A percentile compares a stretch with the other conserved stretches of the same genome.
phyloP scores from a whole-genome alignment of 148 eudicot genomes.

The Heliosperma pusillum region DNA sequence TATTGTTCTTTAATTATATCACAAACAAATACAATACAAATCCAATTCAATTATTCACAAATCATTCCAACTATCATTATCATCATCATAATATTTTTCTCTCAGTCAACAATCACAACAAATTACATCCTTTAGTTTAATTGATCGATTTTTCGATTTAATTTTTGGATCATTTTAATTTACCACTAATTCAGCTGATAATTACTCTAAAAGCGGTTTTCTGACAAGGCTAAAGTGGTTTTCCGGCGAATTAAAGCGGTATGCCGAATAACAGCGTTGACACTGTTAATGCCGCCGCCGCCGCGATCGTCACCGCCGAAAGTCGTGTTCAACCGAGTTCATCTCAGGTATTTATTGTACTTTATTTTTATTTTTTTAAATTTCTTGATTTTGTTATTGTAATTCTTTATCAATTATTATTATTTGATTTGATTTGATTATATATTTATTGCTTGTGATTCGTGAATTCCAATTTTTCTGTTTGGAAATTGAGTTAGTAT shows the following conservation, averaged over 20 bases:
- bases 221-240: not conserved
- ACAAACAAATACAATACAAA: too few species aligned
- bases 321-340: slow-evolving; percentile 62
- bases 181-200: not conserved
- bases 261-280: slow-evolving; percentile 49
- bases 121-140: not conserved
- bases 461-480: too few species aligned
- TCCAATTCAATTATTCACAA: slow-evolving; percentile 20
- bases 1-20: not conserved
- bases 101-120: not conserved
- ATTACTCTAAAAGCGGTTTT: not conserved
- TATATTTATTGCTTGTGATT: too few species aligned
- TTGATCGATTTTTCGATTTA: not conserved
- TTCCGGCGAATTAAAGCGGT: slow-evolving; percentile 14
- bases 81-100: not conserved
- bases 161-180: not conserved
- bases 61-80: slow-evolving; percentile 18
- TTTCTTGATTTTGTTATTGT: not conserved
- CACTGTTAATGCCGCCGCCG: slow-evolving; percentile 75
- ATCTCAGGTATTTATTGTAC: slow-evolving; percentile 33
- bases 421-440: too few species aligned
- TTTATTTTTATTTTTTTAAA: too few species aligned
- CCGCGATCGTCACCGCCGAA: slow-evolving; percentile 68
- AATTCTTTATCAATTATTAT: too few species aligned
- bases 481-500: too few species aligned